Evolutionary conservation across 257 asterid species (phyloP).

Genomic region (Mitragyna speciosa): DNA sequence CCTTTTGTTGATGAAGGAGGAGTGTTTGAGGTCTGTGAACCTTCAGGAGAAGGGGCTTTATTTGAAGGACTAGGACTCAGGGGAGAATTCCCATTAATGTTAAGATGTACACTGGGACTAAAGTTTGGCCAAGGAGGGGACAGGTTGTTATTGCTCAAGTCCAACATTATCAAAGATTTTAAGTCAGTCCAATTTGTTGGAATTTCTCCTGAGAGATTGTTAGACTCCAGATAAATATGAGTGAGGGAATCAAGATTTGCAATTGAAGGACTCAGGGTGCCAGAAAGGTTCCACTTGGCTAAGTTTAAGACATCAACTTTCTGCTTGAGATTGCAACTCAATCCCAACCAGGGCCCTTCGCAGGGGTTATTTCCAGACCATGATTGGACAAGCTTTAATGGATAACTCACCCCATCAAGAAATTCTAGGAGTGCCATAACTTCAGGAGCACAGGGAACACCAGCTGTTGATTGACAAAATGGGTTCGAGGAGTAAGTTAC

Average conservation of each 20-base stretch:
- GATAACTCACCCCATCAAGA: conserved; percentile 76
- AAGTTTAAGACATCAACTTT: conserved; percentile 52
- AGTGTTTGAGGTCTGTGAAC: conserved; percentile 22
- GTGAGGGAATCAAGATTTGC: conserved; percentile 62
- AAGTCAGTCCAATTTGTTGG: conserved; percentile 63
- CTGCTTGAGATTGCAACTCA: conserved; percentile 52
- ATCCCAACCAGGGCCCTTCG: conserved; percentile 58
- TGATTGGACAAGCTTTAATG: conserved; percentile 57
- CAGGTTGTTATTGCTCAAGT: conserved; percentile 62
- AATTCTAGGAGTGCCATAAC: conserved; percentile 70
- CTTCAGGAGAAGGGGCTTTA: conserved; percentile 32
- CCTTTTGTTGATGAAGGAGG: conserved; percentile 15
- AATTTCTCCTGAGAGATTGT: conserved; percentile 59
- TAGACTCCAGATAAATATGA: conserved; percentile 50
- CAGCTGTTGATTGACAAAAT: conserved; percentile 53
- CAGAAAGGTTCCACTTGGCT: conserved; percentile 60
- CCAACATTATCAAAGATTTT: conserved; percentile 56
- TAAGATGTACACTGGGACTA: conserved; percentile 39
- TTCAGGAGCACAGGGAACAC: conserved; percentile 54
- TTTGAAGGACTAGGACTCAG: conserved; percentile 38
- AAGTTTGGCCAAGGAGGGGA: conserved; percentile 73
- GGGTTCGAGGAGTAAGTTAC: conserved; percentile 50
- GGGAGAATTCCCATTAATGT: conserved; percentile 51
- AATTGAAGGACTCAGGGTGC: conserved; percentile 64
- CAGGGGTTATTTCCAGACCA: conserved; percentile 86